phyloP scores from a whole-genome alignment of 495 filamentous ascomycete genomes.

The Penicillium waksmanii region DNA sequence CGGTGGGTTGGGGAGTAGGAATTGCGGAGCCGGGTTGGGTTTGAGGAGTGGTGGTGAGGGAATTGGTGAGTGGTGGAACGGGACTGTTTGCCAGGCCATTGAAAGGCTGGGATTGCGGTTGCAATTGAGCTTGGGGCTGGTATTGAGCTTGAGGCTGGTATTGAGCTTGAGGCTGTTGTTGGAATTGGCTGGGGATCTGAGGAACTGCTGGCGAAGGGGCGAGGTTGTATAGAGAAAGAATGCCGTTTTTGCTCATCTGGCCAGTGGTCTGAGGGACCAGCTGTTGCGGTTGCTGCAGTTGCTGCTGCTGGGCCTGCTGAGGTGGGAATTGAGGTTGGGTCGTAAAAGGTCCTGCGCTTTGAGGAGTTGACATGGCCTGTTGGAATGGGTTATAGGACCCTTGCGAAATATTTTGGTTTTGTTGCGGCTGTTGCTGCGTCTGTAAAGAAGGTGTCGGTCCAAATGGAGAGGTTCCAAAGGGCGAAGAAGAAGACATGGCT shows the following conservation, averaged over 20 bases:
- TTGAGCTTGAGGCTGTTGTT: slow-evolving; percentile 19
- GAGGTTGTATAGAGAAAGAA: slow-evolving; percentile 85
- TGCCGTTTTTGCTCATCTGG: slow-evolving; percentile 76
- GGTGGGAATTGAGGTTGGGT: slow-evolving; percentile 32
- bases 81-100: slow-evolving; percentile 20
- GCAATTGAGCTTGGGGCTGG: neutral
- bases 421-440: slow-evolving; percentile 37
- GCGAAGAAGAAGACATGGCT: slow-evolving; percentile 35
- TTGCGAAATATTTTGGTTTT: slow-evolving; percentile 33
- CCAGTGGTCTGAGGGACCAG: slow-evolving; percentile 47
- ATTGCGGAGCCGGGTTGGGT: slow-evolving; percentile 28
- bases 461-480: slow-evolving; percentile 40
- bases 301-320: slow-evolving; percentile 33
- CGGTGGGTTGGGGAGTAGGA: slow-evolving; percentile 40
- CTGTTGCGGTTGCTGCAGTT: slow-evolving; percentile 41
- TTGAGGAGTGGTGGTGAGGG: slow-evolving; percentile 30
- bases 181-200: slow-evolving; percentile 38
- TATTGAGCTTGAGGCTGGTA: neutral
- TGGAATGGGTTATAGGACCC: slow-evolving; percentile 45
- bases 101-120: neutral
- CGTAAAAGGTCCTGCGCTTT: slow-evolving; percentile 27
- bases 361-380: slow-evolving; percentile 33
- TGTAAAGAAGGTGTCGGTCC: slow-evolving; percentile 43
- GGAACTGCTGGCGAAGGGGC: slow-evolving; percentile 63
- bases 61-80: slow-evolving; percentile 27